Base-by-base conservation (phyloP, 106 monocot genomes). In the Acorus gramineus region DNA sequence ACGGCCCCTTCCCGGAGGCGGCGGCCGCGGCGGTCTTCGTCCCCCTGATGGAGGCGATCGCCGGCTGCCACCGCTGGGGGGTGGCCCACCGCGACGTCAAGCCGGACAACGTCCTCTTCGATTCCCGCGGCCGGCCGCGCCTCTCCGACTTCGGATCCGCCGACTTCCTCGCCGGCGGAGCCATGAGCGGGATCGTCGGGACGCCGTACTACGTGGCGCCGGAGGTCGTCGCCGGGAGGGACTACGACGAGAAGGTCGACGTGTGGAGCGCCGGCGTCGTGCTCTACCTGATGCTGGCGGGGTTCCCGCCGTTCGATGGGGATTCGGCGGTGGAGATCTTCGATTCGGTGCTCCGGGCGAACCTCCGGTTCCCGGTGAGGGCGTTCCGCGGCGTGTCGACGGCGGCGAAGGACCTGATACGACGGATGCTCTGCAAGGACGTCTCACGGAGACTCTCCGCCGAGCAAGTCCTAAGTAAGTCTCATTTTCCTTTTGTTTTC, bases 131-230 rank as follows among this genome's bases (percentile, higher is more conserved):
- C 5, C 48, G 73, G 45, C 53, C 82, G 46, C 52, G 63, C 69
- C 79, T 94, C 44, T 79, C 84, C 14, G 93, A 94, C 62, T 94
- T 90, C 64, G 93, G 93, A 2, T 84, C 84, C 13, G 93, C 93
- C 1, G 93, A 63, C 42, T 78, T 61, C 63, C 78, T 86, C 59
- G 72, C 73, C 2, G 85, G 73, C 43, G 77, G 74, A 44, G 51
- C 11, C 61, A 80, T 93, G 78, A 66, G 71, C 44, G 89, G 89
- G 48, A 42, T 94, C 7, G 81, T 94, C n/a, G 93, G 93, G 58
- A 94, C 93, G 44, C 93, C 89, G 55, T 86, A 82, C 75, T 94
- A 94, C 71, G 86, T 90, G 66, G 93, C 93, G 49, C 93, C 93
- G 46, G 89, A 94, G 84, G 84, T 94, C 47, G 62, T 94, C 46